Evolutionary conservation across 2,329 filamentous ascomycete species (phyloP).

Genomic region (Cladorrhinum sp.): DNA sequence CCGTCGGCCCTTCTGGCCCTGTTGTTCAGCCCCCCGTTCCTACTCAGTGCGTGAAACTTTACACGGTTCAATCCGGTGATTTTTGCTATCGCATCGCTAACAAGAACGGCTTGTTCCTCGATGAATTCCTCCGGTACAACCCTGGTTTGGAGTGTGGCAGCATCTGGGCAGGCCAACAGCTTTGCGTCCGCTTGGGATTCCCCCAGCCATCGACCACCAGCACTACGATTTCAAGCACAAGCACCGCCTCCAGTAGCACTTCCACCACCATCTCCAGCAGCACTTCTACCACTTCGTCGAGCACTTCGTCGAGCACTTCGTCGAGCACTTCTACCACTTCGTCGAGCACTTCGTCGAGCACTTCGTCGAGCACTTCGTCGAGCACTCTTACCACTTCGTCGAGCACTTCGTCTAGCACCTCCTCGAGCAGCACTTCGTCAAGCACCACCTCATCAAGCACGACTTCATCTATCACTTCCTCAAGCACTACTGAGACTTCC

Average conservation of each 20-base stretch:
- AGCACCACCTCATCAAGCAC: background rate
- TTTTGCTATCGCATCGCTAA: constrained; percentile 20
- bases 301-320: constrained; percentile 5
- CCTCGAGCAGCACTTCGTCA: constrained; percentile 6
- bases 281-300: constrained; percentile 11
- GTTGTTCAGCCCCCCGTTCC: constrained; percentile 11
- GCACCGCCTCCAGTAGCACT: constrained; percentile 14
- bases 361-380: constrained; percentile 4
- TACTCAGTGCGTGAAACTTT: constrained; percentile 16
- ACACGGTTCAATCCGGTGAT: constrained; percentile 18
- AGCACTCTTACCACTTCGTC: constrained; percentile 11
- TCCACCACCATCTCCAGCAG: constrained; percentile 12
- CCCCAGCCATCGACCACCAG: constrained; percentile 9
- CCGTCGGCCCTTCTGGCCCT: constrained; percentile 9
- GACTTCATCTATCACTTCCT: background rate
- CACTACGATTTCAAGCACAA: constrained; percentile 10
- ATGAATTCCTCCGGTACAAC: constrained; percentile 18
- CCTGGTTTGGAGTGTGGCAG: constrained; percentile 1
- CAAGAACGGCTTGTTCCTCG: constrained; percentile 12
- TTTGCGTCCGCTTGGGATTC: constrained; percentile 20
- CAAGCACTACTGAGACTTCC: background rate
- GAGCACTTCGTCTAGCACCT: constrained; percentile 4
- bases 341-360: constrained; percentile 8
- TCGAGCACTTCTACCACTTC: constrained; percentile 10
- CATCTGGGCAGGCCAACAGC: constrained; percentile 5